A percentile compares a stretch with the other conserved stretches of the same genome.
phyloP scores from a whole-genome alignment of 495 filamentous ascomycete species.

The Aspergillus funiculosus region DNA sequence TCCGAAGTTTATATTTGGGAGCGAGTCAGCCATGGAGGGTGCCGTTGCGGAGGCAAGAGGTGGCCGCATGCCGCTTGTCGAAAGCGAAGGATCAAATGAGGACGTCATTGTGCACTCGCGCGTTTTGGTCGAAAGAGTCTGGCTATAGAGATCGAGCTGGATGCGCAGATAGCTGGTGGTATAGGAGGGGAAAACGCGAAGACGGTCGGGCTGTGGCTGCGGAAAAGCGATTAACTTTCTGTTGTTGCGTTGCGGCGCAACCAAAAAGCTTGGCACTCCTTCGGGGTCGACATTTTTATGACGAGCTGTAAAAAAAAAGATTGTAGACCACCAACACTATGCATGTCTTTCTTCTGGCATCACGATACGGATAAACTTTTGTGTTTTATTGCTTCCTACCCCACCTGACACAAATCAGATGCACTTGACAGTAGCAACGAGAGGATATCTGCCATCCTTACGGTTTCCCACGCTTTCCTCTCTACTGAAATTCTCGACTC shows the following conservation, averaged over 20 bases:
- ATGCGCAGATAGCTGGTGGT: neutral
- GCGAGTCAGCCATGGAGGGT: constrained; percentile 68
- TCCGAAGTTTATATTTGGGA: constrained; percentile 89
- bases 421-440: constrained; percentile 6
- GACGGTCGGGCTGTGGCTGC: too few species aligned
- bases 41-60: constrained; percentile 53
- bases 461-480: neutral
- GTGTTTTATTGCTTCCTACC: constrained; percentile 21
- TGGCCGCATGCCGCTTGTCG: constrained; percentile 66
- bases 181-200: neutral
- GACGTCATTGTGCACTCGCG: constrained; percentile 50
- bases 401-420: constrained; percentile 16
- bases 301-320: constrained; percentile 4
- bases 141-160: neutral
- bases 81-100: constrained; percentile 70
- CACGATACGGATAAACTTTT: too few species aligned
- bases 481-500: neutral
- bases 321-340: too few species aligned
- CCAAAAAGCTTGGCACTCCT: constrained; percentile 18
- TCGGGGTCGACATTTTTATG: neutral
- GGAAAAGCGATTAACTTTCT: neutral
- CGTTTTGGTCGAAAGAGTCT: too few species aligned
- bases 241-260: constrained; percentile 34
- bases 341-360: too few species aligned
- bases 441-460: too few species aligned